Conservation (phyloP, 2,329 filamentous ascomycete genomes). For the Cladosporium phlei region DNA sequence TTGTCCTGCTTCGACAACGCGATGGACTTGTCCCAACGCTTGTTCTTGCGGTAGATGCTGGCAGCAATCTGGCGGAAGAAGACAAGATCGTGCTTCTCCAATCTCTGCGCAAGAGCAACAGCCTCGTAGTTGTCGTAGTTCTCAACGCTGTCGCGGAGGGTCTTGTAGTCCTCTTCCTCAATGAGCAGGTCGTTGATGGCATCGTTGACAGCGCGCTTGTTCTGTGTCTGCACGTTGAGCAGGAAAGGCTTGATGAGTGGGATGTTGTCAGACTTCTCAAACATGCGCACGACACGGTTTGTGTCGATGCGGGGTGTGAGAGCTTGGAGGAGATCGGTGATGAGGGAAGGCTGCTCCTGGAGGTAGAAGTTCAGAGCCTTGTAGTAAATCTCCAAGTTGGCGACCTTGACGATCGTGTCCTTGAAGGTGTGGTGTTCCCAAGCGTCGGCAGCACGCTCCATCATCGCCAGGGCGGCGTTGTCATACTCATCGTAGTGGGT, state of each 20-base stretch:
- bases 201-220: slow-evolving; percentile 97
- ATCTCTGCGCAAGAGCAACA: slow-evolving; percentile 80
- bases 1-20: slow-evolving; percentile 97
- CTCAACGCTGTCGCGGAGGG: slow-evolving; percentile 90
- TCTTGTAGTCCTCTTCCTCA: slow-evolving; percentile 99
- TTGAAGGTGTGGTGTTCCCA: slow-evolving; percentile 99
- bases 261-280: slow-evolving; percentile 96
- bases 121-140: slow-evolving; percentile 99
- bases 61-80: slow-evolving; percentile 99
- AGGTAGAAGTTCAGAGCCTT: slow-evolving; percentile 94
- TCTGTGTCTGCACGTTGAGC: slow-evolving; percentile 90
- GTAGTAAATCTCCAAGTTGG: slow-evolving; percentile 99
- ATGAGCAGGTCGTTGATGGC: slow-evolving; percentile 97
- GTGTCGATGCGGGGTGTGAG: slow-evolving; percentile 93
- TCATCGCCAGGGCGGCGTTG: slow-evolving; percentile 93
- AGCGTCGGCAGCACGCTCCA: slow-evolving; percentile 93
- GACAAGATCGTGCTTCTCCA: slow-evolving; percentile 96
- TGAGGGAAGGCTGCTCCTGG: slow-evolving; percentile 88
- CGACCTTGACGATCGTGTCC: slow-evolving; percentile 95
- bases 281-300: slow-evolving; percentile 98
- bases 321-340: slow-evolving; percentile 91
- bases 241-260: slow-evolving; percentile 98
- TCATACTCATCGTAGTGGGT: slow-evolving; percentile 98
- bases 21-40: slow-evolving; percentile 99
- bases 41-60: slow-evolving; percentile 99